Percentiles rank a stretch among this genome's conserved stretches.
Evolutionary conservation across 768 basidiomycete genomes (phyloP).

Genomic region (Rhodosporidiobolus odoratus): DNA sequence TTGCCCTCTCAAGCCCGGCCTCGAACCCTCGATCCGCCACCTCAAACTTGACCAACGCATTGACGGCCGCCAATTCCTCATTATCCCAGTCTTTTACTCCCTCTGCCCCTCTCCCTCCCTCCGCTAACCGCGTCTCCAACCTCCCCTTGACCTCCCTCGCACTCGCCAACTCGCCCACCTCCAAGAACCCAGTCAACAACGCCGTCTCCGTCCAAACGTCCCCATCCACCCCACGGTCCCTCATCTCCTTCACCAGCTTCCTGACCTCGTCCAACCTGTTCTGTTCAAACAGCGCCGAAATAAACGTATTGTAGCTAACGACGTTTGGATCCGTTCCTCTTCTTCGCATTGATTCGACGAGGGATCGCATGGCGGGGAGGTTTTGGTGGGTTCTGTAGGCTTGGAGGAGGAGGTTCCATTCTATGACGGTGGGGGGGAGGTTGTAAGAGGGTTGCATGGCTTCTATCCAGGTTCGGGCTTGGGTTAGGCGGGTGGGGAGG

Average conservation of each 20-base stretch:
- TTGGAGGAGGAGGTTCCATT: slow-evolving; percentile 35
- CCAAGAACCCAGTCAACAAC: slow-evolving; percentile 27
- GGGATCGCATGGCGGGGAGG: slow-evolving; percentile 15
- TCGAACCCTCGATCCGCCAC: slow-evolving; percentile 1
- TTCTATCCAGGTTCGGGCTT: slow-evolving; percentile 32
- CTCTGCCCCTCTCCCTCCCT: background rate
- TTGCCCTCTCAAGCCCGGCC: background rate
- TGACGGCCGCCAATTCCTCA: slow-evolving; percentile 16
- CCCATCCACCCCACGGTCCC: background rate
- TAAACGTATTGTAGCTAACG: slow-evolving; percentile 33
- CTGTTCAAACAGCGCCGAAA: slow-evolving; percentile 23
- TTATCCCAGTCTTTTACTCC: background rate
- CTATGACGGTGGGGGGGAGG: slow-evolving; percentile 4
- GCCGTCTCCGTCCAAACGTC: slow-evolving; percentile 30
- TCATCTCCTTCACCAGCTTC: slow-evolving; percentile 15
- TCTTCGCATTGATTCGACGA: background rate
- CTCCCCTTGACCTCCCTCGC: slow-evolving; percentile 7
- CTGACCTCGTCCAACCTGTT: slow-evolving; percentile 8
- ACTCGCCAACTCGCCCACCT: slow-evolving; percentile 20
- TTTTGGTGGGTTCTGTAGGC: slow-evolving; percentile 17
- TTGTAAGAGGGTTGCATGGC: slow-evolving; percentile 5
- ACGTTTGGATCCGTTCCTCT: slow-evolving; percentile 15
- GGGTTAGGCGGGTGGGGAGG: background rate
- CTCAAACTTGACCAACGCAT: slow-evolving; percentile 29
- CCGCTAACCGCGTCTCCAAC: background rate